These are phyloP conservation scores for Acarospora socialis DNA, from an alignment of 2,329 filamentous ascomycete species.

Conservation along the genomic window DNA sequence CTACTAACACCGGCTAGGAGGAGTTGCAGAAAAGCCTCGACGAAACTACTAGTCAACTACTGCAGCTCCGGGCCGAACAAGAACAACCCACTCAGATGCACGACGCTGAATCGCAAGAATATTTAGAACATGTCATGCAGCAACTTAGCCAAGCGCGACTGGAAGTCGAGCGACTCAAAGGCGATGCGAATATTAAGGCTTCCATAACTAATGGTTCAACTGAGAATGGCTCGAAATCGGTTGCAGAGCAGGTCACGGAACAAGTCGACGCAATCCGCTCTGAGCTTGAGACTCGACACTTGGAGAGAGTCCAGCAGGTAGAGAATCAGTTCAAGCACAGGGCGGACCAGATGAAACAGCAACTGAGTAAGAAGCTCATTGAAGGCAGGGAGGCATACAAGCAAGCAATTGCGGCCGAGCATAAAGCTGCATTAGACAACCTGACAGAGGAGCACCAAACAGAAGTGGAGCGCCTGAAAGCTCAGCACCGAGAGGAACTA, in stretches of 20 bases:
- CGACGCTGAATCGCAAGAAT: constrained; percentile 10
- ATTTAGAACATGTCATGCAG: constrained; percentile 14
- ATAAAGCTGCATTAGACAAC: constrained; percentile 36
- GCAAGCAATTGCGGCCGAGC: constrained; percentile 23
- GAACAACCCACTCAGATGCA: constrained; percentile 5
- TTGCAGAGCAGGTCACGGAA: constrained; percentile 35
- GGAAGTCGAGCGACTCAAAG: constrained; percentile 31
- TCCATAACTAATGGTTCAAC: constrained; percentile 8
- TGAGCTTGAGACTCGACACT: constrained; percentile 34
- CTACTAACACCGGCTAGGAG: too few relatives aligned
- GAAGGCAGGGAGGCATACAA: constrained; percentile 32
- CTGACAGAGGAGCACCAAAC: constrained; percentile 32
- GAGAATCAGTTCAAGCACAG: constrained; percentile 54
- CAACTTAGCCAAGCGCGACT: constrained; percentile 24
- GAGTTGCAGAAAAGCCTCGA: constrained; percentile 28
- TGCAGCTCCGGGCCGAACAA: constrained; percentile 15
- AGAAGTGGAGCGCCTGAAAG: constrained; percentile 26
- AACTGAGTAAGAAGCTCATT: constrained; percentile 52
- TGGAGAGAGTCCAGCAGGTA: constrained; percentile 39
- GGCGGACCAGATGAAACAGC: constrained; percentile 54
- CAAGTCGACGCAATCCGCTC: constrained; percentile 28
- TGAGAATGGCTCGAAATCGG: constrained; percentile 18
- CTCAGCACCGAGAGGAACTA: constrained; percentile 24
- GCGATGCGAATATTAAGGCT: constrained; percentile 17
- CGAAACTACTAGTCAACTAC: constrained; percentile 21